phyloP scores from a whole-genome alignment of 2,329 filamentous ascomycete species.

The Penicillium corylophilum region DNA sequence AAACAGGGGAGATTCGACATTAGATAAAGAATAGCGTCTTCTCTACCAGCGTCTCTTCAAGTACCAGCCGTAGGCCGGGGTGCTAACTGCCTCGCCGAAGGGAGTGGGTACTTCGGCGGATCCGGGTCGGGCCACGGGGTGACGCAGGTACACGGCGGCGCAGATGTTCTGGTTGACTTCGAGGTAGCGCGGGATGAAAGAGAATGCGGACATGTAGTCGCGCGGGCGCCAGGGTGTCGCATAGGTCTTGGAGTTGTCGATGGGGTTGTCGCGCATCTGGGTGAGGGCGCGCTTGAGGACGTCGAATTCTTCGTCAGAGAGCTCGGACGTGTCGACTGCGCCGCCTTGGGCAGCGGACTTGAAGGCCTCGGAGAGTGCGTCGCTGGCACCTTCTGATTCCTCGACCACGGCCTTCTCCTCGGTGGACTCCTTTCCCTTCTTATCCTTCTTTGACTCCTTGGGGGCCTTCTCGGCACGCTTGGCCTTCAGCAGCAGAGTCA shows the following conservation, averaged over 20 bases:
- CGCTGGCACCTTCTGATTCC: constrained; percentile 22
- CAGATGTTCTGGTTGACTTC: constrained; percentile 98
- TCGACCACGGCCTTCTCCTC: constrained; percentile 9
- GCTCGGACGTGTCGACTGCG: constrained; percentile 44
- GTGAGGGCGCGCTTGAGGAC: constrained; percentile 58
- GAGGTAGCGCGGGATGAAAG: constrained; percentile 90
- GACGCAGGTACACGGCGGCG: constrained; percentile 88
- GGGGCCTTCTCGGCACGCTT: constrained; percentile 31
- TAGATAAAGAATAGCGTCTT: constrained; percentile 6
- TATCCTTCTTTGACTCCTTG: constrained; percentile 19
- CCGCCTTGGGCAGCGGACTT: constrained; percentile 30
- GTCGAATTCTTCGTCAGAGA: constrained; percentile 50
- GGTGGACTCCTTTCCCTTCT: constrained; percentile 19
- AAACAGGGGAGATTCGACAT: constrained; percentile 18
- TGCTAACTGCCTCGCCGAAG: constrained; percentile 67
- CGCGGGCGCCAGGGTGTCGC: constrained; percentile 86
- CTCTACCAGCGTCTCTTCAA: constrained; percentile 68
- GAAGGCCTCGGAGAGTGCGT: constrained; percentile 36
- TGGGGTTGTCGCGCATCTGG: constrained; percentile 70
- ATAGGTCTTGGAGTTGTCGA: constrained; percentile 78
- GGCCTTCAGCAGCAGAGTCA: constrained; percentile 51
- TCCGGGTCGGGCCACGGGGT: constrained; percentile 85
- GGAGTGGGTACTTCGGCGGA: constrained; percentile 81
- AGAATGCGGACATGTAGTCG: constrained; percentile 85
- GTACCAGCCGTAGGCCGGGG: constrained; percentile 93